Evolutionary conservation across 2,329 filamentous ascomycete genomes (phyloP).

Genomic region (Colletotrichum coccodes): DNA sequence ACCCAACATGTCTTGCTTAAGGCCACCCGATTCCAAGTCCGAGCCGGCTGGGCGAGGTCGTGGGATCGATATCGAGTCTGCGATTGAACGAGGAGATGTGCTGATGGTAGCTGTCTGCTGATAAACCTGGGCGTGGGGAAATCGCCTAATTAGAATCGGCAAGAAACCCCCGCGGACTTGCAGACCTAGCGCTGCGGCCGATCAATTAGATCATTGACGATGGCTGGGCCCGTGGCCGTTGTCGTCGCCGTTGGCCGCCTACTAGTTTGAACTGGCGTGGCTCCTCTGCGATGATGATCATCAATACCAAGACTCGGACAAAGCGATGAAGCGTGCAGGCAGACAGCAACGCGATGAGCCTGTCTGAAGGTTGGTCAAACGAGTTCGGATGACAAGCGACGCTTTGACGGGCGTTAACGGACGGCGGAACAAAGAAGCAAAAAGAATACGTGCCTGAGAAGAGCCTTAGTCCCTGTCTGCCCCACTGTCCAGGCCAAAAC

Average conservation of each 20-base stretch:
- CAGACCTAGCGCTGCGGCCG: neutral
- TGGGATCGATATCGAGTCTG: neutral
- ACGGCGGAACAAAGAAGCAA: neutral
- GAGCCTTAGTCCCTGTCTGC: neutral
- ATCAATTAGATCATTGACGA: neutral
- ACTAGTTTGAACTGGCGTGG: neutral
- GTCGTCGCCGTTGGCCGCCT: neutral
- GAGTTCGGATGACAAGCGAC: neutral
- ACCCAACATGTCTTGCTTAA: constrained; percentile 4
- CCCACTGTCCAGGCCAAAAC: neutral
- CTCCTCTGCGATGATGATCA: neutral
- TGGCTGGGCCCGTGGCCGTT: neutral
- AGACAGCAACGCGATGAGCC: neutral
- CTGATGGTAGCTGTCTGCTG: neutral
- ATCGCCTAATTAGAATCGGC: neutral
- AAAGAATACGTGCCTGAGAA: neutral
- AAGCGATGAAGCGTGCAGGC: neutral
- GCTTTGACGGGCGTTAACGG: neutral
- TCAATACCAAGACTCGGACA: neutral
- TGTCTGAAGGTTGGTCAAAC: neutral
- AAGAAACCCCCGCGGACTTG: neutral
- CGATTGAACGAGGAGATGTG: neutral
- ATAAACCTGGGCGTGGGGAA: neutral
- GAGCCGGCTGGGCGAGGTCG: neutral
- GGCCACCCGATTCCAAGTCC: neutral